phyloP scores from a whole-genome alignment of 257 asterid genomes.

The Solanum tarijense region DNA sequence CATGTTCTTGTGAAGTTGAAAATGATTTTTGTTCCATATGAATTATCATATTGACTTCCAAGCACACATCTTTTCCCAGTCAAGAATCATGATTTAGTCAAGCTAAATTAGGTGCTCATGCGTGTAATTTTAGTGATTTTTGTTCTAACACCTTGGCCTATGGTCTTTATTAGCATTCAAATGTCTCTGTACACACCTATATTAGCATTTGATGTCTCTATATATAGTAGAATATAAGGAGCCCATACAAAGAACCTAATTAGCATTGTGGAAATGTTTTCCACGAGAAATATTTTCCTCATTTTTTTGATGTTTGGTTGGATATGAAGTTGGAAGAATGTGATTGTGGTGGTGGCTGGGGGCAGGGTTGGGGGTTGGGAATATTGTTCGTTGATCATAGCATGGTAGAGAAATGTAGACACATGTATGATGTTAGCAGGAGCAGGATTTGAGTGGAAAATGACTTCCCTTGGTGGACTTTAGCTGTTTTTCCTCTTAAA shows the following conservation, averaged over 20 bases:
- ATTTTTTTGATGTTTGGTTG: background rate
- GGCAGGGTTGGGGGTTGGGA: background rate
- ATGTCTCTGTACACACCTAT: background rate
- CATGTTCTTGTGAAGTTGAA: background rate
- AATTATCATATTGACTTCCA: background rate
- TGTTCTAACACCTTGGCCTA: background rate
- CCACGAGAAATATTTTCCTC: background rate
- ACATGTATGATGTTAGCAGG: background rate
- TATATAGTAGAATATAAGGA: background rate
- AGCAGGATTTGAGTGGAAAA: background rate
- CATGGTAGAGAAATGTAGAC: background rate
- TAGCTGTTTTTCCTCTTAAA: background rate
- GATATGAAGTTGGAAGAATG: background rate
- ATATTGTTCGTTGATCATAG: background rate
- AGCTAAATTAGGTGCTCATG: background rate
- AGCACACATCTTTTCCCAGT: background rate
- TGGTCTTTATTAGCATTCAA: background rate
- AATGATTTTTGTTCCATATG: background rate
- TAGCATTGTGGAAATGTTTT: background rate
- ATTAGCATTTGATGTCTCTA: background rate
- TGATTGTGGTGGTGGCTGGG: background rate
- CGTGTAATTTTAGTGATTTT: background rate
- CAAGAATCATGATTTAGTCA: background rate
- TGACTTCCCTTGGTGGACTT: background rate
- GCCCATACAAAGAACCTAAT: background rate